Evolutionary conservation across 176 grass and related monocot genomes (phyloP).

Genomic region (Oryza glaberrima): DNA sequence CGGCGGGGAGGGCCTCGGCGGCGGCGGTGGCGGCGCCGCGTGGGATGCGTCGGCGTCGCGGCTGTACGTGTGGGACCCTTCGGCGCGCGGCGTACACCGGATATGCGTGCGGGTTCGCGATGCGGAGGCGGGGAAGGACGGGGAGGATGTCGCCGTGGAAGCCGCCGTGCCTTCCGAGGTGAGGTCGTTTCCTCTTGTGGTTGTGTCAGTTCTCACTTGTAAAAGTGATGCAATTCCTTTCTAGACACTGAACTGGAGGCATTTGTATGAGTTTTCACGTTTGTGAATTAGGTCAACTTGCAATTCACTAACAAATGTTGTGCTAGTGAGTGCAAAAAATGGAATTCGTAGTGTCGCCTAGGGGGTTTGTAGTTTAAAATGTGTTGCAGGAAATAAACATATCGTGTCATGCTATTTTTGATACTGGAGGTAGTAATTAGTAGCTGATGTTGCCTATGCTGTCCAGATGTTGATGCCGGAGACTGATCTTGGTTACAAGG

Average conservation of each 20-base stretch:
- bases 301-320: background rate
- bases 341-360: background rate
- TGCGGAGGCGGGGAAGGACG: conserved; percentile 39
- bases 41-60: conserved; percentile 78
- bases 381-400: background rate
- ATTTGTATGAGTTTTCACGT: background rate
- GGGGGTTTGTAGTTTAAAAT: conserved; percentile 25
- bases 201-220: background rate
- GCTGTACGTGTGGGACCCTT: conserved; percentile 77
- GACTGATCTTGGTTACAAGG: conserved; percentile 52
- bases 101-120: conserved; percentile 74
- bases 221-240: background rate
- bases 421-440: background rate
- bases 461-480: conserved; percentile 66
- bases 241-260: background rate
- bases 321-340: conserved; percentile 1
- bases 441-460: conserved; percentile 16
- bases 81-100: conserved; percentile 51
- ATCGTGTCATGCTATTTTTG: background rate
- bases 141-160: conserved; percentile 59
- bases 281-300: background rate
- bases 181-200: background rate
- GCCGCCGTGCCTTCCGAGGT: conserved; percentile 88
- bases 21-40: conserved; percentile 28
- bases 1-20: conserved; percentile 21